Evolutionary conservation across 257 asterid species (phyloP).

Genomic region (Coffea eugenioides): DNA sequence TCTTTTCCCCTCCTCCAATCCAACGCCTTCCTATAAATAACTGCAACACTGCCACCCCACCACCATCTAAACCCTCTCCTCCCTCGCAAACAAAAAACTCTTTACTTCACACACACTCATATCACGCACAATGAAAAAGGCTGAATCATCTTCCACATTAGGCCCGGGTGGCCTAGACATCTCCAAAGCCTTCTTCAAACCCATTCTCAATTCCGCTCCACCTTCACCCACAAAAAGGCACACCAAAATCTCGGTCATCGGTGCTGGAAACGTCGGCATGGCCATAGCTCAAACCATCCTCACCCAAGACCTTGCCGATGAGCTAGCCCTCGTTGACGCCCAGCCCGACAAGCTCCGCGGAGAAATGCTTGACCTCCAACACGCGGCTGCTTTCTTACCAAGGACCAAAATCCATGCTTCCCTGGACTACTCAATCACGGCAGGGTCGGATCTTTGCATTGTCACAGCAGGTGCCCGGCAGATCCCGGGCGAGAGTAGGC

Average conservation of each 20-base stretch:
- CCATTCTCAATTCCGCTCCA: conserved; percentile 44
- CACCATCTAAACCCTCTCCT: too few species aligned
- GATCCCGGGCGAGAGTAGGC: conserved; percentile 73
- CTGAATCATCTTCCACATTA: conserved; percentile 51
- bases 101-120: neutral
- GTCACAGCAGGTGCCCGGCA: conserved; percentile 89
- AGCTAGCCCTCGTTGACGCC: conserved; percentile 73
- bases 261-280: conserved; percentile 93
- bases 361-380: conserved; percentile 87
- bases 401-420: conserved; percentile 69
- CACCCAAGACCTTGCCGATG: conserved; percentile 84
- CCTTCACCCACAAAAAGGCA: conserved; percentile 49
- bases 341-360: conserved; percentile 74
- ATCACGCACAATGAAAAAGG: conserved; percentile 41
- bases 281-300: conserved; percentile 92
- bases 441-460: conserved; percentile 75
- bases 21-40: neutral
- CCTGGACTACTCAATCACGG: conserved; percentile 53
- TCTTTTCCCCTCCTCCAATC: neutral
- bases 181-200: conserved; percentile 54
- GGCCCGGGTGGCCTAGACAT: conserved; percentile 85
- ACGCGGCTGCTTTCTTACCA: conserved; percentile 91
- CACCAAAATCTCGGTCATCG: conserved; percentile 77
- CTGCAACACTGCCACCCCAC: neutral
- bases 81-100: too few species aligned